Evolutionary conservation across 1,139 yeast genomes (phyloP).

Genomic region (Candida freyschussii): DNA sequence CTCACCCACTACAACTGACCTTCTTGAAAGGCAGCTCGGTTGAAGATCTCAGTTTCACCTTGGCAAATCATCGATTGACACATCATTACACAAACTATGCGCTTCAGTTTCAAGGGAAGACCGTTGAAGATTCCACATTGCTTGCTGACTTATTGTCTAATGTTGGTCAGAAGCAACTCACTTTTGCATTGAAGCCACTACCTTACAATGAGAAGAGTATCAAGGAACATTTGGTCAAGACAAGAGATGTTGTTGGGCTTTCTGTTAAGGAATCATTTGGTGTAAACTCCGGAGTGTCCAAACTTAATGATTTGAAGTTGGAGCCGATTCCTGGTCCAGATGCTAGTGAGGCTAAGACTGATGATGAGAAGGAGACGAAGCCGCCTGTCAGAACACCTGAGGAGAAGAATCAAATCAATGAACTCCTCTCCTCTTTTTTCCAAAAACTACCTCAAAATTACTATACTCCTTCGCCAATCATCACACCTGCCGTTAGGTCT

Average conservation of each 20-base stretch:
- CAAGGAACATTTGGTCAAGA: conserved; percentile 40
- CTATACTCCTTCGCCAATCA: conserved; percentile 25
- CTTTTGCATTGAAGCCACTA: conserved; percentile 34
- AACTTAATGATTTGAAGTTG: conserved; percentile 31
- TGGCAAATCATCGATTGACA: conserved; percentile 50
- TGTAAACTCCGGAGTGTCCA: conserved; percentile 37
- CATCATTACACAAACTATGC: conserved; percentile 60
- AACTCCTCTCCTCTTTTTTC: conserved; percentile 22
- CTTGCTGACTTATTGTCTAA: conserved; percentile 21
- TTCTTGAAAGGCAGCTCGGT: conserved; percentile 42
- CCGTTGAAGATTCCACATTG: conserved; percentile 26
- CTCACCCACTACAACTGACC: conserved; percentile 32
- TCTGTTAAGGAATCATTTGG: conserved; percentile 30
- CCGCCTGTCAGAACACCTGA: conserved; percentile 19
- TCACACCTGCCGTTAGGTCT: conserved; percentile 38
- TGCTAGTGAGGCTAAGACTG: conserved; percentile 10
- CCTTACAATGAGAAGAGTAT: conserved; percentile 45
- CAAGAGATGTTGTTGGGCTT: conserved; percentile 44
- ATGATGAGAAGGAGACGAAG: conserved; percentile 10
- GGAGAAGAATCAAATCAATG: conserved; percentile 16
- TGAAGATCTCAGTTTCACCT: conserved; percentile 54
- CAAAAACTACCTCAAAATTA: conserved; percentile 22
- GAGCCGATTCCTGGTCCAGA: conserved; percentile 15
- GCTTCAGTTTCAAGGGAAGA: conserved; percentile 36
- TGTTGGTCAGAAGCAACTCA: conserved; percentile 26